phyloP scores from a whole-genome alignment of 2,329 filamentous ascomycete genomes.

The Chaetothyriales sp. region DNA sequence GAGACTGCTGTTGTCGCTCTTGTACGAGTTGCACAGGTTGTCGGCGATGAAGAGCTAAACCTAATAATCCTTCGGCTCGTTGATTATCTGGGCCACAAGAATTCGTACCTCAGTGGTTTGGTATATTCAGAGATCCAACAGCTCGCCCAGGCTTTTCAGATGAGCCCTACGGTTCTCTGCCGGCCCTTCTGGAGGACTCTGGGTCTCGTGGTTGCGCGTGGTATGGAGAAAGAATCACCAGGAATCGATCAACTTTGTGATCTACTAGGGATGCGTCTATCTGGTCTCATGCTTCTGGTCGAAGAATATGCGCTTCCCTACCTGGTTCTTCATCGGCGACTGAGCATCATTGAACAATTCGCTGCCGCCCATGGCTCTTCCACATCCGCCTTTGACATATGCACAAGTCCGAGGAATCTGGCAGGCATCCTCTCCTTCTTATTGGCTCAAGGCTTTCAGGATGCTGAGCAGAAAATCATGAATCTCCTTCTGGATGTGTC shows the following conservation, averaged over 20 bases:
- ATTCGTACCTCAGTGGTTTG: slow-evolving; percentile 62
- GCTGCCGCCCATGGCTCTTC: slow-evolving; percentile 50
- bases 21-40: slow-evolving; percentile 66
- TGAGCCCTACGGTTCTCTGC: slow-evolving; percentile 56
- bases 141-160: slow-evolving; percentile 51
- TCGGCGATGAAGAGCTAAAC: slow-evolving; percentile 71
- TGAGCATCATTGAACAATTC: slow-evolving; percentile 67
- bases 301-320: slow-evolving; percentile 75
- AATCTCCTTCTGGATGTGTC: slow-evolving; percentile 56
- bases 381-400: slow-evolving; percentile 46
- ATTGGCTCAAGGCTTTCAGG: slow-evolving; percentile 46
- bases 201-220: slow-evolving; percentile 68
- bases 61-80: slow-evolving; percentile 71
- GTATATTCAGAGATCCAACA: slow-evolving; percentile 65
- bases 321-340: slow-evolving; percentile 64
- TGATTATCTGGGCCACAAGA: slow-evolving; percentile 74
- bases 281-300: slow-evolving; percentile 59
- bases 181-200: slow-evolving; percentile 81
- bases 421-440: slow-evolving; percentile 45
- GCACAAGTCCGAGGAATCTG: slow-evolving; percentile 43
- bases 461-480: slow-evolving; percentile 56
- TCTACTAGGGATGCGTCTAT: slow-evolving; percentile 55
- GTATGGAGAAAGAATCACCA: slow-evolving; percentile 67
- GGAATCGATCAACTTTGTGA: slow-evolving; percentile 69
- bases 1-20: slow-evolving; percentile 79